Percentiles rank a stretch among this genome's conserved stretches.
Conservation (phyloP, 2,329 filamentous ascomycete species). For the Pochonia chlamydosporia region DNA sequence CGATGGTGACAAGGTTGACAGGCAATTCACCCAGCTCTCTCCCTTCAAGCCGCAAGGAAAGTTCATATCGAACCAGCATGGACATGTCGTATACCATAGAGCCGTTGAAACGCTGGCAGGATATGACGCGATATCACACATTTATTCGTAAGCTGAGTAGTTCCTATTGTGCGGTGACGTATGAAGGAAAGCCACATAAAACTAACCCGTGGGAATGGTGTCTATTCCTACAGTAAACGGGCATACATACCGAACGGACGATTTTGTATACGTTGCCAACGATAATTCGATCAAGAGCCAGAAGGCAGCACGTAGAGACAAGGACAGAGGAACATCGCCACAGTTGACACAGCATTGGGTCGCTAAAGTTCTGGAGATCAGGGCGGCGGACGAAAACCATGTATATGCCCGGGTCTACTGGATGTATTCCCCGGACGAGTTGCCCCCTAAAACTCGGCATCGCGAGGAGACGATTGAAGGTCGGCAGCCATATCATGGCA, state of each 20-base stretch:
- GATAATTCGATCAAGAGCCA: conserved; percentile 50
- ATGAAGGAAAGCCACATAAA: not conserved
- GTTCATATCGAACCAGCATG: conserved; percentile 48
- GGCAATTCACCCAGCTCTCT: conserved; percentile 43
- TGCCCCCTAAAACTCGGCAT: conserved; percentile 50
- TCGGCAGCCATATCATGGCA: conserved; percentile 63
- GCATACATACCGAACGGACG: conserved; percentile 51
- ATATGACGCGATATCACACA: conserved; percentile 57
- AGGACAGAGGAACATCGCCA: conserved; percentile 13
- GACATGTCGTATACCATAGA: conserved; percentile 49
- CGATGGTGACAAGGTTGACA: conserved; percentile 37
- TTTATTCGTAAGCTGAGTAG: conserved; percentile 52
- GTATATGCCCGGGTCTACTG: conserved; percentile 73
- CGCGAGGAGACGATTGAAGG: conserved; percentile 44
- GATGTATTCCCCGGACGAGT: conserved; percentile 72
- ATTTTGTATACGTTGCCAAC: conserved; percentile 55
- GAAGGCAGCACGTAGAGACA: conserved; percentile 17
- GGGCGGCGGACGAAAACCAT: conserved; percentile 63
- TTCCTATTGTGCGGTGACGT: no score
- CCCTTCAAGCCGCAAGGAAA: conserved; percentile 49
- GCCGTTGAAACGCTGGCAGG: conserved; percentile 46
- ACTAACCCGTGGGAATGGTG: not conserved
- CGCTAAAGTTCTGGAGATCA: conserved; percentile 70
- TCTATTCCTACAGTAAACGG: conserved; percentile 52
- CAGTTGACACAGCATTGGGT: conserved; percentile 58